A percentile compares a stretch with the other conserved stretches of the same genome.
Evolutionary conservation across 768 basidiomycete genomes (phyloP).

Genomic region (Hygrocybe coccinea): DNA sequence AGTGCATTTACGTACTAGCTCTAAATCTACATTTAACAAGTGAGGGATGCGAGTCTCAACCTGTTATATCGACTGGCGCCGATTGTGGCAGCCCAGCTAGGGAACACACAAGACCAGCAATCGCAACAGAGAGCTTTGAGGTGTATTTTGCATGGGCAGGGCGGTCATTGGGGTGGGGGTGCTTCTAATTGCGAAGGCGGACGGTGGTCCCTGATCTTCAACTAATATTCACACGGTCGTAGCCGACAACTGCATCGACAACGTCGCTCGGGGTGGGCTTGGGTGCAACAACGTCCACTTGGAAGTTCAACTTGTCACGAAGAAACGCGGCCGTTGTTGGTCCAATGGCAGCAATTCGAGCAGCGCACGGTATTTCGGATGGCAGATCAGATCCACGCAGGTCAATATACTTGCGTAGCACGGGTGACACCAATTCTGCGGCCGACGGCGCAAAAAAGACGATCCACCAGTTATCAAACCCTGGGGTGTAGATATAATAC

Average conservation of each 20-base stretch:
- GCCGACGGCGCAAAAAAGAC: conserved; percentile 74
- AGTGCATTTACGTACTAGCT: no score
- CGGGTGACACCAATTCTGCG: conserved; percentile 52
- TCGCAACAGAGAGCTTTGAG: background rate
- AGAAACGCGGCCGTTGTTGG: conserved; percentile 58
- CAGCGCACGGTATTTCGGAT: background rate
- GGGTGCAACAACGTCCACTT: conserved; percentile 50
- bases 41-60: no score
- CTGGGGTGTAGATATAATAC: conserved; percentile 14
- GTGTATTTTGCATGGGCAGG: no score
- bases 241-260: conserved; percentile 25
- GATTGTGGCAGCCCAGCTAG: no score
- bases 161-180: no score
- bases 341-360: conserved; percentile 59
- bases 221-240: background rate
- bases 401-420: conserved; percentile 42
- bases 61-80: no score
- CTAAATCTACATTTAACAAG: no score
- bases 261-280: conserved; percentile 57
- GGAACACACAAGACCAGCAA: no score
- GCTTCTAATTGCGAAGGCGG: background rate
- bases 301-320: conserved; percentile 38
- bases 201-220: background rate
- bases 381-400: conserved; percentile 23
- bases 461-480: conserved; percentile 52